A percentile compares a stretch with the other conserved stretches of the same genome.
Conservation (phyloP, 306 rosid genomes). For the Glycine latifolia region DNA sequence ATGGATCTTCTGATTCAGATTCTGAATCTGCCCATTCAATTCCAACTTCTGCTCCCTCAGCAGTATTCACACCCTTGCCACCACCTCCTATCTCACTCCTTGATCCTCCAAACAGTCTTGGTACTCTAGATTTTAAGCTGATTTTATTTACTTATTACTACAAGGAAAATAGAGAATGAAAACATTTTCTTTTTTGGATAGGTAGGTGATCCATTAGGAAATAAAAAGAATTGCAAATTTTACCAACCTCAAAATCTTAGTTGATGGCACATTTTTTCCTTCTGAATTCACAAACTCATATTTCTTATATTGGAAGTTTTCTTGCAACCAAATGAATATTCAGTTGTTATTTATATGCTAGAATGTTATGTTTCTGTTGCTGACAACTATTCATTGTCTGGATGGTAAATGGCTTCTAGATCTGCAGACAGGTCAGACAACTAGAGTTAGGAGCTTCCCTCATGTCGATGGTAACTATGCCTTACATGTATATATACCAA, state of each 20-base stretch:
- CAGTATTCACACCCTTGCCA: slow-evolving; percentile 52
- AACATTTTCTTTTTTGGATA: slow-evolving; percentile 25
- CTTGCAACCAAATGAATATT: slow-evolving; percentile 1
- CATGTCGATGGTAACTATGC: slow-evolving; percentile 89
- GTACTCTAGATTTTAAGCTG: slow-evolving; percentile 47
- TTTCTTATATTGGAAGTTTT: background rate
- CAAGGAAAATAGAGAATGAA: background rate
- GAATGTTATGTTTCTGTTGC: background rate
- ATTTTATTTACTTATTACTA: slow-evolving; percentile 22
- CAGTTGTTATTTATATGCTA: slow-evolving; percentile 12
- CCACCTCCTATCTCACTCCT: slow-evolving; percentile 80
- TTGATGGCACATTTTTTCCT: background rate
- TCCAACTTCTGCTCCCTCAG: slow-evolving; percentile 29
- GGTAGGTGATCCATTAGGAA: background rate
- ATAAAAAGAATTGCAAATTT: background rate
- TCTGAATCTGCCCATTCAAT: slow-evolving; percentile 52
- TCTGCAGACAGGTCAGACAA: slow-evolving; percentile 55
- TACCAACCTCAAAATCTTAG: slow-evolving; percentile 17
- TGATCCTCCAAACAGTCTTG: slow-evolving; percentile 57
- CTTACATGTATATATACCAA: slow-evolving; percentile 82
- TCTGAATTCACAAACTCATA: no score
- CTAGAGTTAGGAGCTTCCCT: slow-evolving; percentile 81
- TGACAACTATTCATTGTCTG: slow-evolving; percentile 52
- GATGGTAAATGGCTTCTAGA: slow-evolving; percentile 56
- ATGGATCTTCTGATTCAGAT: slow-evolving; percentile 70